Evolutionary conservation across 768 basidiomycete genomes (phyloP), one percentile per base, ranked within the genome.

Genomic region (Hygrocybe punicea): DNA sequence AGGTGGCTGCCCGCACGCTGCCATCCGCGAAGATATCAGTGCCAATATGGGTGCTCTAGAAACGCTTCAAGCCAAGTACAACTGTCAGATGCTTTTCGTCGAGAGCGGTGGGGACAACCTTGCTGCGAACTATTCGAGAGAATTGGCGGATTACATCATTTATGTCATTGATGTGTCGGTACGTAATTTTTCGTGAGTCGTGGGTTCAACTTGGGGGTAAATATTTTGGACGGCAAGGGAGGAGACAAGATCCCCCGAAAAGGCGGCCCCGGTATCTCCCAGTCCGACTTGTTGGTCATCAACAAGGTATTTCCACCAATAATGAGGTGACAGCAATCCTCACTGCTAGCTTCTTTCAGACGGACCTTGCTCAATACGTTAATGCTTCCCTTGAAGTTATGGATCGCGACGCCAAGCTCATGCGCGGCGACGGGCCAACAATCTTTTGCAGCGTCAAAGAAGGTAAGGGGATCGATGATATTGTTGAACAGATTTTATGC

Each of bases 171-270:
- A 92, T 66, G 90, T 92, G 60, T 83, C 90, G 57, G 89, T 90
- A 60, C 65, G 81, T 69, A 42, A 16, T 55, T 53, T 56, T 10
- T 34, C 7, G 45, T 54, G 11, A 44, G 24, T 4, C 34, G 23
- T 65, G 21, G 39, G 16, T 17, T 40, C 45, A 46, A 16, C 34
- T 51, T 34, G 55, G 16, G 24, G 14, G 51, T 33, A 33, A n/a
- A 36, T 62, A 46, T 55, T 29, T 14, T 57, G 21, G n/a, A n/a
- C 39, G 58, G 48, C 33, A 60, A 91, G 89, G 96, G 97, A 9
- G 96, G 96, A 1, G 96, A 99, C 74, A 99, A 99, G 74, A 95
- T 99, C 60, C 97, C 97, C 19, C 81, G 96, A 21, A 99, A 99
- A 76, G 96, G 97, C 4, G 97, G 96, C 1, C 97, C 96, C 1